Conservation (phyloP, 2,329 filamentous ascomycete genomes). For the Colletotrichum tabaci region DNA sequence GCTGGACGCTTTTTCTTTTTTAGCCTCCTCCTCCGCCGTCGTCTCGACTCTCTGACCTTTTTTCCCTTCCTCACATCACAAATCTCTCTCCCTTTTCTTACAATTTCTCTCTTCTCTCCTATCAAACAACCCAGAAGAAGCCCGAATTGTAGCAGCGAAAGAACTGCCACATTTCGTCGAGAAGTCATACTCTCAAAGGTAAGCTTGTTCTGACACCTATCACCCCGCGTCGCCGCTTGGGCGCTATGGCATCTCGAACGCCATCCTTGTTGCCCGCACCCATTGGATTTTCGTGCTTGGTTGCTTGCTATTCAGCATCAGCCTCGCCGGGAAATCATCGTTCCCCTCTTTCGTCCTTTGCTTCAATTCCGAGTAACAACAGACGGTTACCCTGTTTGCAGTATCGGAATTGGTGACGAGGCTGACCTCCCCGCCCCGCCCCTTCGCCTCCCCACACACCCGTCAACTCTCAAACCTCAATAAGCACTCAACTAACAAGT, state of each 20-base stretch:
- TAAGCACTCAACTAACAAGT: slow-evolving; percentile 22
- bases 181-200: slow-evolving; percentile 42
- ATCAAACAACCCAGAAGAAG: slow-evolving; percentile 43
- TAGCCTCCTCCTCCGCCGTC: slow-evolving; percentile 47
- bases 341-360: slow-evolving; percentile 29
- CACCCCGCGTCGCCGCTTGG: slow-evolving; percentile 21
- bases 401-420: background rate
- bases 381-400: background rate
- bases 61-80: slow-evolving; percentile 39
- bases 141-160: slow-evolving; percentile 47
- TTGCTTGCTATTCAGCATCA: slow-evolving; percentile 2
- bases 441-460: slow-evolving; percentile 22
- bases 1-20: slow-evolving; percentile 53
- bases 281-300: background rate
- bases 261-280: slow-evolving; percentile 6
- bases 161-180: slow-evolving; percentile 43
- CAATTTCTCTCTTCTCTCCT: slow-evolving; percentile 43
- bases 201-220: slow-evolving; percentile 12
- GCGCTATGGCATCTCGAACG: background rate
- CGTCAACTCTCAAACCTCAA: slow-evolving; percentile 15
- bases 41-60: slow-evolving; percentile 41
- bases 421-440: background rate
- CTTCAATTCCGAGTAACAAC: background rate
- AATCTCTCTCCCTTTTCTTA: slow-evolving; percentile 4
- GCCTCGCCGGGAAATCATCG: background rate